phyloP scores from a whole-genome alignment of 2,329 filamentous ascomycete species.

The Penicillium sp. region DNA sequence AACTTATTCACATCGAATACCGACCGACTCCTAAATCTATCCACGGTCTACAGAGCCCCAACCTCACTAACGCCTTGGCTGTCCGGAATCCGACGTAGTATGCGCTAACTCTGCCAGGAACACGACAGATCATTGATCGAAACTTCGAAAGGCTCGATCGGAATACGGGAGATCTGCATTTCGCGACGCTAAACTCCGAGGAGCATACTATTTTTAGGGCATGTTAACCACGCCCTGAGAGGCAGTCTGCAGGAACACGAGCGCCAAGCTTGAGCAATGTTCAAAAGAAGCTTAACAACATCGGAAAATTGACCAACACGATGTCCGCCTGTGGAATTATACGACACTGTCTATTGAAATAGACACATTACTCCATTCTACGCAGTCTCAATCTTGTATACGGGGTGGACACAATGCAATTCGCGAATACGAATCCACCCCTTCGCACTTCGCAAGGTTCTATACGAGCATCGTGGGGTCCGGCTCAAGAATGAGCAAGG shows the following conservation, averaged over 20 bases:
- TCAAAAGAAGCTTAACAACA: neutral
- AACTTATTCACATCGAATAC: neutral
- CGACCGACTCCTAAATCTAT: neutral
- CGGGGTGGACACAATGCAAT: neutral
- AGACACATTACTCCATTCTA: neutral
- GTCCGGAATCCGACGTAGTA: neutral
- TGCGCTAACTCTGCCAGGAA: neutral
- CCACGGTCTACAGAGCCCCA: neutral
- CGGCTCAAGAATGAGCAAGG: neutral
- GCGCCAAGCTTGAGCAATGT: constrained; percentile 5
- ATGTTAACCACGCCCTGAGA: neutral
- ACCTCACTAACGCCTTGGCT: neutral
- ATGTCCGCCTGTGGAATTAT: neutral
- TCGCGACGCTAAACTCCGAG: neutral
- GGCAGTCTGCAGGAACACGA: constrained; percentile 4
- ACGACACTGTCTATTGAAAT: neutral
- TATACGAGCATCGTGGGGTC: constrained; percentile 7
- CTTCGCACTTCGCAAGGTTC: neutral
- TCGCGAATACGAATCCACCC: constrained; percentile 2
- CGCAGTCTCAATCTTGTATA: neutral
- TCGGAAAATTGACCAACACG: neutral
- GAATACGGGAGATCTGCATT: constrained; percentile 6
- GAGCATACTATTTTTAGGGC: constrained; percentile 7
- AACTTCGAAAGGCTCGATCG: neutral
- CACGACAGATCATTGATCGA: no score